Evolutionary conservation across 768 basidiomycete species (phyloP).

Genomic region (Phlegmacium glaucopus): DNA sequence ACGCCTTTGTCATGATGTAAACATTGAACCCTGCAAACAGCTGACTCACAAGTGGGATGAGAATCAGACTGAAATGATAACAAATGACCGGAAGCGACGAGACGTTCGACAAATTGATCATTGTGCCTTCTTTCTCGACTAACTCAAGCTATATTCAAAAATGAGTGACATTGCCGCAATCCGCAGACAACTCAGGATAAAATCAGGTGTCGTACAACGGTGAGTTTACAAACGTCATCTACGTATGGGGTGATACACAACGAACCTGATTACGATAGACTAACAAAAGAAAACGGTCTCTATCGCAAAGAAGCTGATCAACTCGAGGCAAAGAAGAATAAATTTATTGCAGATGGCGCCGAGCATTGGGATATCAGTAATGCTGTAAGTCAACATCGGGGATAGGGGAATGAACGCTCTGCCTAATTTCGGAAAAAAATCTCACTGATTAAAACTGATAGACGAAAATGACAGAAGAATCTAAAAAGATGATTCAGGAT

Average conservation of each 20-base stretch:
- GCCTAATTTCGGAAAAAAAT: too few species aligned
- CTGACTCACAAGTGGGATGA: too few species aligned
- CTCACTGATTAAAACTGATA: constrained; percentile 20
- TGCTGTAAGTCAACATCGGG: constrained; percentile 40
- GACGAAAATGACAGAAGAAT: constrained; percentile 72
- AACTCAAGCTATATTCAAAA: constrained; percentile 8
- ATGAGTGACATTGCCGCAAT: constrained; percentile 51
- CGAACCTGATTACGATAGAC: constrained; percentile 32
- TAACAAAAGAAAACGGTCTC: constrained; percentile 62
- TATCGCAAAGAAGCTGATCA: constrained; percentile 67
- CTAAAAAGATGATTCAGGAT: constrained; percentile 77
- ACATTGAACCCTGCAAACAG: not conserved
- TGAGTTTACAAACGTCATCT: constrained; percentile 24
- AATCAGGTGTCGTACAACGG: constrained; percentile 64
- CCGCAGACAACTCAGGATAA: constrained; percentile 74
- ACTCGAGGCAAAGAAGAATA: constrained; percentile 56
- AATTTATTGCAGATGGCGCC: constrained; percentile 53
- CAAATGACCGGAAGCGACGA: too few species aligned
- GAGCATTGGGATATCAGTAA: constrained; percentile 81
- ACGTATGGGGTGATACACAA: too few species aligned
- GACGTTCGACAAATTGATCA: too few species aligned
- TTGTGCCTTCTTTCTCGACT: not conserved
- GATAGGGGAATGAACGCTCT: not conserved
- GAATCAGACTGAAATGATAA: too few species aligned
- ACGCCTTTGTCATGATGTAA: not conserved